phyloP scores from a whole-genome alignment of 345 rosid genomes.

The Theobroma cacao region DNA sequence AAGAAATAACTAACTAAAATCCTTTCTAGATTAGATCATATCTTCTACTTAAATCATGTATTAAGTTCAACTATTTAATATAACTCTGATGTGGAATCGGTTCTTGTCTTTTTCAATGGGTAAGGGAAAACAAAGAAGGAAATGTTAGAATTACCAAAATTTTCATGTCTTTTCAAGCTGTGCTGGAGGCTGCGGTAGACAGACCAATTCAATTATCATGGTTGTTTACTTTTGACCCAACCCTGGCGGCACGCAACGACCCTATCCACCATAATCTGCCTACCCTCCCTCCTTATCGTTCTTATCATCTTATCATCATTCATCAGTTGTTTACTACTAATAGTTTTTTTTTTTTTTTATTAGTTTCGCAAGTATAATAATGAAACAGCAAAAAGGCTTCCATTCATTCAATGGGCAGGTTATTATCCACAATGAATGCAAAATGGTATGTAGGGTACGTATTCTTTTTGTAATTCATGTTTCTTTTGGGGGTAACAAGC shows the following conservation, averaged over 20 bases:
- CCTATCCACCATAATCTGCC: neutral
- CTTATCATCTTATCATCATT: neutral
- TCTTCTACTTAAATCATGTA: neutral
- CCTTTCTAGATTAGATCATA: neutral
- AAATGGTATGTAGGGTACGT: no score
- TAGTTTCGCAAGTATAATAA: no score
- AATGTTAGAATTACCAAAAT: no score
- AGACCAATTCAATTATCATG: no score
- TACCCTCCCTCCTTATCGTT: neutral
- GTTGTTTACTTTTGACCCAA: neutral
- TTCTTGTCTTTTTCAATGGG: neutral
- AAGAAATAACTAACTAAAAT: neutral
- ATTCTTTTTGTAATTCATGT: no score
- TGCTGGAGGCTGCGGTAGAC: no score
- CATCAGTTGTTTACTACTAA: neutral
- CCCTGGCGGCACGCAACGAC: slow-evolving; percentile 13
- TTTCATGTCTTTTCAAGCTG: no score
- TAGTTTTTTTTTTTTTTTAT: neutral
- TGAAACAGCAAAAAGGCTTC: no score
- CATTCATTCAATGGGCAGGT: no score
- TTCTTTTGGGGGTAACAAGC: no score
- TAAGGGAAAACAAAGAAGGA: neutral
- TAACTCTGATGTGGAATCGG: neutral
- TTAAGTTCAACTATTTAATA: neutral
- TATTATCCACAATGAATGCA: no score